Evolutionary conservation across 345 rosid genomes (phyloP).

Genomic region (Eucalyptus sp.): DNA sequence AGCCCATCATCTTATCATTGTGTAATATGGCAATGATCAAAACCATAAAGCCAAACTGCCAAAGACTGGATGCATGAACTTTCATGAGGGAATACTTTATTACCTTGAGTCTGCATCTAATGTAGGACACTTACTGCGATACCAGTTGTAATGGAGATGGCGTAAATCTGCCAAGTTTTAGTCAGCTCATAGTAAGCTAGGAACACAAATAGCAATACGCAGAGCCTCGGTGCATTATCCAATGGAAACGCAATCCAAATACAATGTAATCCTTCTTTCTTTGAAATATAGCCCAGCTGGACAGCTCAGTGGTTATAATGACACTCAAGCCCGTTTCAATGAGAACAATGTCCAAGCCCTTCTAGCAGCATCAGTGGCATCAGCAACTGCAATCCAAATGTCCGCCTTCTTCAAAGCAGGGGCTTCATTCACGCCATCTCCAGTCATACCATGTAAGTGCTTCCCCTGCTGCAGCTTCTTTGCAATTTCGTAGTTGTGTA

Average conservation of each 20-base stretch:
- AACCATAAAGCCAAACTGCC: slow-evolving; percentile 88
- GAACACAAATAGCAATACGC: neutral
- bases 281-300: slow-evolving; percentile 88
- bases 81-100: neutral
- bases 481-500: too few species aligned
- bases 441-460: too few species aligned
- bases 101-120: neutral
- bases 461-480: too few species aligned
- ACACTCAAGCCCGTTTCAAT: slow-evolving; percentile 88
- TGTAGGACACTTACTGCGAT: slow-evolving; percentile 41
- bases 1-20: slow-evolving; percentile 32
- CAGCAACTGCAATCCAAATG: neutral
- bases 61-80: neutral
- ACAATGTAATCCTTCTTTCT: slow-evolving; percentile 94
- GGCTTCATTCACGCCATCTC: too few species aligned
- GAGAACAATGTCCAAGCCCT: slow-evolving; percentile 71
- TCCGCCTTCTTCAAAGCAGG: slow-evolving; percentile 2
- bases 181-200: too few species aligned
- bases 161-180: slow-evolving; percentile 50
- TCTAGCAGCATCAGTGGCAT: slow-evolving; percentile 41
- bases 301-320: slow-evolving; percentile 80
- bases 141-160: slow-evolving; percentile 83
- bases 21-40: slow-evolving; percentile 4
- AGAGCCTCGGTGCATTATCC: neutral
- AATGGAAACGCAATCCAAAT: neutral